These are phyloP conservation scores for Acanthamoeba royreba DNA, from an alignment of 208 protist genomes.

Conservation along the genomic window DNA sequence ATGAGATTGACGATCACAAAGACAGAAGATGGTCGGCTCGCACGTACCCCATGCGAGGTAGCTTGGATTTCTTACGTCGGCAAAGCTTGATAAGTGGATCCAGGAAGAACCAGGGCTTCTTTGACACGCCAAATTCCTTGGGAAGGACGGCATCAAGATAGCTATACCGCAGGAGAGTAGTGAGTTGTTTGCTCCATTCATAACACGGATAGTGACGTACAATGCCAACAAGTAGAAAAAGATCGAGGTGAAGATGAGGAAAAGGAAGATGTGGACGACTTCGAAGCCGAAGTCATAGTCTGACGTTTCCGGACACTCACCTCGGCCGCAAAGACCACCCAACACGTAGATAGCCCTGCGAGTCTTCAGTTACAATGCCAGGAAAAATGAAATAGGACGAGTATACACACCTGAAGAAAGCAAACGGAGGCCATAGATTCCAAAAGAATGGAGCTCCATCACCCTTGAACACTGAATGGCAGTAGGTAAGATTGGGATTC, in stretches of 20 bases:
- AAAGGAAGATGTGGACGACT: conserved; percentile 1
- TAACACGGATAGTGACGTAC: neutral
- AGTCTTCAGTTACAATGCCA: neutral
- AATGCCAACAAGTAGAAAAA: conserved; percentile 23
- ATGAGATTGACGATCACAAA: too few relatives aligned
- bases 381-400: neutral
- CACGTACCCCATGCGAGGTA: too few relatives aligned
- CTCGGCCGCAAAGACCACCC: neutral
- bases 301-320: conserved; percentile 12
- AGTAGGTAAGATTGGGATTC: neutral
- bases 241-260: neutral
- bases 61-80: too few relatives aligned
- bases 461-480: neutral
- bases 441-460: conserved; percentile 7
- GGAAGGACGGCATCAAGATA: conserved; percentile 56
- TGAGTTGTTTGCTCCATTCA: neutral
- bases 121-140: conserved; percentile 51
- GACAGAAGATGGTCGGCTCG: too few relatives aligned
- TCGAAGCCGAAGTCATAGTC: neutral
- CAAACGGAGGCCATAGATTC: conserved; percentile 34
- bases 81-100: neutral
- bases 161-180: neutral
- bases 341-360: neutral
- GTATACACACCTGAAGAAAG: neutral
- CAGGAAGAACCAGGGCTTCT: conserved; percentile 53